These are phyloP conservation scores for Pyrrhoderma lamaoense DNA, from an alignment of 1,284 basidiomycete genomes.

Conservation along the genomic window DNA sequence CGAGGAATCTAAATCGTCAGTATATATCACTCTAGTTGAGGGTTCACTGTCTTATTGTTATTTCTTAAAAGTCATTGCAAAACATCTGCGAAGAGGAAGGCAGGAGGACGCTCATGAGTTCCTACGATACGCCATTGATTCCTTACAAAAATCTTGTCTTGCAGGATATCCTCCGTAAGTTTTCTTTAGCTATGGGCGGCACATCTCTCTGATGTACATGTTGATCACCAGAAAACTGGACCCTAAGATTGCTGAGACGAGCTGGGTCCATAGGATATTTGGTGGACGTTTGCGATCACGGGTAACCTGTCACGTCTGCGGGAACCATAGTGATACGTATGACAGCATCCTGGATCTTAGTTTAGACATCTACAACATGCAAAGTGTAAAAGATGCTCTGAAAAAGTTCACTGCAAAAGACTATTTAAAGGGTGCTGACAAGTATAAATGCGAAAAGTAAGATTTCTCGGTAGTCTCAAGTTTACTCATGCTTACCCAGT, in stretches of 20 bases:
- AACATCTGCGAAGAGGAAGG: conserved; percentile 82
- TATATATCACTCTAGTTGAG: conserved; percentile 18
- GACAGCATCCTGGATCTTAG: conserved; percentile 93
- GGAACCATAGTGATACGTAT: conserved; percentile 91
- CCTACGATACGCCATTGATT: conserved; percentile 90
- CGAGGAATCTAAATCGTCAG: conserved; percentile 63
- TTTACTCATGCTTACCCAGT: too few species aligned
- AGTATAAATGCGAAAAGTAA: conserved; percentile 98
- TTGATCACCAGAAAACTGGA: conserved; percentile 59
- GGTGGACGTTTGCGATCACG: conserved; percentile 90
- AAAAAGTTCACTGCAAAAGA: conserved; percentile 81
- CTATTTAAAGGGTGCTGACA: conserved; percentile 82
- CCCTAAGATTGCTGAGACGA: conserved; percentile 76
- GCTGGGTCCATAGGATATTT: conserved; percentile 93
- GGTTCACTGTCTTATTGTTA: neutral
- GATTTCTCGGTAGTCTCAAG: too few species aligned
- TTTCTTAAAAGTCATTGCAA: conserved; percentile 68
- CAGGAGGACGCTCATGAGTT: conserved; percentile 99
- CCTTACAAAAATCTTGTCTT: conserved; percentile 81
- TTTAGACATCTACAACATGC: conserved; percentile 70
- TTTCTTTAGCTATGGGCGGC: conserved; percentile 7
- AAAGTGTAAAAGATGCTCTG: conserved; percentile 69
- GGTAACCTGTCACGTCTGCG: conserved; percentile 83
- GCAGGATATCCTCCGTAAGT: conserved; percentile 65
- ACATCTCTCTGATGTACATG: too few species aligned